Conservation (phyloP, 1,284 basidiomycete genomes). For the Cryptococcus jaspeensis region DNA sequence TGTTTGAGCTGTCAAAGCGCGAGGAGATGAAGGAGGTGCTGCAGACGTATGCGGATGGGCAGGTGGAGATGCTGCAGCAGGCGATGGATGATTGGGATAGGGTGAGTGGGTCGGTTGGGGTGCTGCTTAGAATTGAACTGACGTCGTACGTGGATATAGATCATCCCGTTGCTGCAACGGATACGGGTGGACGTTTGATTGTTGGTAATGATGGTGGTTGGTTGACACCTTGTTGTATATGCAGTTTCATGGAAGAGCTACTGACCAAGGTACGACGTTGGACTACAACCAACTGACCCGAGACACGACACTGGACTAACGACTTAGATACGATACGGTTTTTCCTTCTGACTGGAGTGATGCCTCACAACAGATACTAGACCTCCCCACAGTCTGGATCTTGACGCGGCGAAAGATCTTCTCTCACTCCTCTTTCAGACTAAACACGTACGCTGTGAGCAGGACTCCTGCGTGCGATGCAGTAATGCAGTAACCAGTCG, state of each 20-base stretch:
- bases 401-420: too few relatives aligned
- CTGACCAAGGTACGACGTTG: background rate
- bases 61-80: conserved; percentile 89
- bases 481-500: too few relatives aligned
- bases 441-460: too few relatives aligned
- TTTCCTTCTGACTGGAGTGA: too few relatives aligned
- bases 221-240: background rate
- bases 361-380: too few relatives aligned
- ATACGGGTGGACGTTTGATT: conserved; percentile 39
- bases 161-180: conserved; percentile 37
- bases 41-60: conserved; percentile 81
- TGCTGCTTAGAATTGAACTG: background rate
- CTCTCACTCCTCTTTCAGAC: too few relatives aligned
- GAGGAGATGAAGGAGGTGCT: conserved; percentile 95
- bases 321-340: too few relatives aligned
- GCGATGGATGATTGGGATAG: conserved; percentile 84
- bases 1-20: conserved; percentile 87
- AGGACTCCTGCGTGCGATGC: too few relatives aligned
- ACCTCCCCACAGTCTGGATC: too few relatives aligned
- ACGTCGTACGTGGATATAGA: conserved; percentile 9
- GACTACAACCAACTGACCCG: background rate
- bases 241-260: background rate
- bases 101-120: conserved; percentile 12
- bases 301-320: too few relatives aligned
- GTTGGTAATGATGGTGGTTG: background rate